Percentiles rank a stretch among this genome's conserved stretches.
Evolutionary conservation across 371 early-diverging fungal genomes (phyloP).

Genomic region (Mucor indicus): DNA sequence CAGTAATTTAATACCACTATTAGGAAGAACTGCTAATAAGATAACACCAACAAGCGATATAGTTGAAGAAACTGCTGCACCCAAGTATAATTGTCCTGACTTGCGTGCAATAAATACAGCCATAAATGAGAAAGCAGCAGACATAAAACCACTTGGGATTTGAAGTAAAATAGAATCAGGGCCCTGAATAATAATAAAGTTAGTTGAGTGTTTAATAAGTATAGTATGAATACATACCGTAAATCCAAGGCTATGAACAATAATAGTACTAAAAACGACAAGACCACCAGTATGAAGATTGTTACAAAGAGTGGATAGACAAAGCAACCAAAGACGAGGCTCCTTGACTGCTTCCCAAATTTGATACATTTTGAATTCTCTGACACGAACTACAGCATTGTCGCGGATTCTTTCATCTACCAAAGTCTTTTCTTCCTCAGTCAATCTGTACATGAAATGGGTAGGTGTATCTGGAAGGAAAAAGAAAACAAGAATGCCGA

Average conservation of each 20-base stretch:
- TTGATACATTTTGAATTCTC: conserved; percentile 21
- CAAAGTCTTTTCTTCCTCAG: conserved; percentile 29
- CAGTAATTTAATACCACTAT: conserved; percentile 9
- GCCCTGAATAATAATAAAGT: no score
- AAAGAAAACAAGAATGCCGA: conserved; percentile 28
- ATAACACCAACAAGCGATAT: conserved; percentile 18
- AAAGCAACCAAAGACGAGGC: conserved; percentile 27
- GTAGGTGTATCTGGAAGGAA: conserved; percentile 29
- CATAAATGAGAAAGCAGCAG: conserved; percentile 9
- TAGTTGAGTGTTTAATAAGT: no score
- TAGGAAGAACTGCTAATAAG: conserved; percentile 15
- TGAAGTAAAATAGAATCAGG: conserved; percentile 21
- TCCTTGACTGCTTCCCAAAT: conserved; percentile 31
- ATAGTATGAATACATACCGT: conserved; percentile 14
- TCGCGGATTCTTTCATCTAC: conserved; percentile 34
- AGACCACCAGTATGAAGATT: conserved; percentile 34
- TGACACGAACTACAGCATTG: conserved; percentile 30
- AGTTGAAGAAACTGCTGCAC: neutral
- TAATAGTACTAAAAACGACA: conserved; percentile 28
- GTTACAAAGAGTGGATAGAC: conserved; percentile 13
- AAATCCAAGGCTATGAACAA: conserved; percentile 34
- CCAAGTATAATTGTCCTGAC: neutral
- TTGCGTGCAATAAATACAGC: conserved; percentile 9
- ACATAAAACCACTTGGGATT: conserved; percentile 23
- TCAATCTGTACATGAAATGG: conserved; percentile 17